A percentile compares a stretch with the other conserved stretches of the same genome.
Evolutionary conservation across 2,329 filamentous ascomycete species (phyloP).

Genomic region (Fusarium mangiferae): DNA sequence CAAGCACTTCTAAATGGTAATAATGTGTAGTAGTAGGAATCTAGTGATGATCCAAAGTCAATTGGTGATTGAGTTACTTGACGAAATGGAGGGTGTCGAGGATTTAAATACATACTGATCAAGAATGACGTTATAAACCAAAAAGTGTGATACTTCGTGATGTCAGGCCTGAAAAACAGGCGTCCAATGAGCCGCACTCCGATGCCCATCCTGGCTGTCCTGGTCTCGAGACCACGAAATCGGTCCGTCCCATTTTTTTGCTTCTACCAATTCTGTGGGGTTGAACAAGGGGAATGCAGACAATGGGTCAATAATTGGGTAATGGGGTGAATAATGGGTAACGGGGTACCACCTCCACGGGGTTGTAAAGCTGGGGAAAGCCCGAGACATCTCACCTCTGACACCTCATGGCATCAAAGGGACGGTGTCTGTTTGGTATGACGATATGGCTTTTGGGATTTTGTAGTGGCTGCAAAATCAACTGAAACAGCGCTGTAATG

Average conservation of each 20-base stretch:
- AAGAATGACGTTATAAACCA: not conserved
- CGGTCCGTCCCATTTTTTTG: conserved; percentile 37
- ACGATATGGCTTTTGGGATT: not conserved
- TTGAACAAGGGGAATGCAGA: not conserved
- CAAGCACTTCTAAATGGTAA: too few species aligned
- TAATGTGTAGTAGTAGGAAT: not conserved
- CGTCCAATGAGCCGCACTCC: conserved; percentile 5
- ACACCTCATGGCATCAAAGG: not conserved
- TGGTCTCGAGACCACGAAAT: conserved; percentile 37
- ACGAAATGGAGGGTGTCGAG: not conserved
- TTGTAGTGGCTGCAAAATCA: not conserved
- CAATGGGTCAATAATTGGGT: not conserved
- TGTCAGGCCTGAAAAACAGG: conserved; percentile 16
- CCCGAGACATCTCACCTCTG: not conserved
- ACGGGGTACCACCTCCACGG: conserved; percentile 9
- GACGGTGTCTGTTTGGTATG: not conserved
- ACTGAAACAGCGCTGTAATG: not conserved
- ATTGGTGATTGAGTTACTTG: not conserved
- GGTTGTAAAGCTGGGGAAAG: conserved; percentile 26
- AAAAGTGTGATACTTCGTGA: not conserved
- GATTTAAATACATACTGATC: not conserved
- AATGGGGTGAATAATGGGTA: not conserved
- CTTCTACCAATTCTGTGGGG: conserved; percentile 7
- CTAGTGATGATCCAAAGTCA: not conserved
- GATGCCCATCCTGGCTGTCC: not conserved